Base-by-base conservation (phyloP, 148 eudicot genomes). In the Selenicereus undatus region DNA sequence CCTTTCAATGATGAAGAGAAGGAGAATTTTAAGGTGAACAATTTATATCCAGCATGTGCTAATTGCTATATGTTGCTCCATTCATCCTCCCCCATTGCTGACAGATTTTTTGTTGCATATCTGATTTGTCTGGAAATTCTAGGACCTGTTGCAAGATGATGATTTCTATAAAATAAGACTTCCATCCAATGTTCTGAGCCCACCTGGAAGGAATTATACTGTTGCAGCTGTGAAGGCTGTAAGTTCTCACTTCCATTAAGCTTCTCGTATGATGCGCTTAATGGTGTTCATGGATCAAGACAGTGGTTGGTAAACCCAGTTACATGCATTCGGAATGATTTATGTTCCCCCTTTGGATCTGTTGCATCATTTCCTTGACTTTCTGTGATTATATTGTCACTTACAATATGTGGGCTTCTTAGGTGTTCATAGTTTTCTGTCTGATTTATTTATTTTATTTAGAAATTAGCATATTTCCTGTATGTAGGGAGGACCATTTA, bases 161-260 rank as follows among this genome's bases (percentile, higher is more conserved):
- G 99, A 92, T 79, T 92, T 90, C 86, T 95, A 95, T 78, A 88
- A 82, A 79, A 91, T 95, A 82, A 89, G 99, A 86, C 83, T 95
- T 27, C 97, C 99, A 45, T 91, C 99, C 73, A 91, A 92, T 76
- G 93, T 95, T 78, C 60, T 91, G 84, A 95, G 88, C 78, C 91
- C 93, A 79, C 94, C 97, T 66, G 99, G 97, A 77, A 91, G 94
- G 78, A 96, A 92, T 81, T 91, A 92, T 74, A 85, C 94, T 36
- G 78, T 93, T 74, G 92, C 99, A 39, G 90, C 92, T 39, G 93
- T 93, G 66, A 95, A 90, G 86, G 99, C 97, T 71, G 99, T 92
- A 87, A 91, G 98, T 85, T 2, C 27, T 8, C 18, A 66, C 36
- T 12, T 78, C 72, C 77, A 58, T 50, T 73, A 68, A 76, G 13